Percentiles rank a stretch among this genome's conserved stretches.
Evolutionary conservation across 2,329 filamentous ascomycete genomes (phyloP).

Genomic region (Exserohilum rostratum): DNA sequence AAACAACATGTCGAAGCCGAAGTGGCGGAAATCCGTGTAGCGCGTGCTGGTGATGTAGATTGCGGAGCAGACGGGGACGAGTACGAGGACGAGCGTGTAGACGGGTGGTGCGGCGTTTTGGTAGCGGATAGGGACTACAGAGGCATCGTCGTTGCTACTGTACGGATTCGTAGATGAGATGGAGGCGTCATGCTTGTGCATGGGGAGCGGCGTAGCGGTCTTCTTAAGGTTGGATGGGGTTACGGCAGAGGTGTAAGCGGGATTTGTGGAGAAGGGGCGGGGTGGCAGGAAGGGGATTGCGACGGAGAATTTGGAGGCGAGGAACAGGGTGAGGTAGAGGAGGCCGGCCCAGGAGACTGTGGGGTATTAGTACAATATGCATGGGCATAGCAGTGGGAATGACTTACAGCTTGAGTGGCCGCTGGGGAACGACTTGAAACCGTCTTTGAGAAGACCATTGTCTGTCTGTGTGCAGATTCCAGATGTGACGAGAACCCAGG

Average conservation of each 20-base stretch:
- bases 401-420: slow-evolving; percentile 72
- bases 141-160: slow-evolving; percentile 43
- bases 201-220: slow-evolving; percentile 35
- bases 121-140: slow-evolving; percentile 68
- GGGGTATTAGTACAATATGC: not conserved
- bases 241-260: slow-evolving; percentile 56
- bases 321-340: slow-evolving; percentile 83
- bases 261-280: slow-evolving; percentile 55
- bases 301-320: slow-evolving; percentile 81
- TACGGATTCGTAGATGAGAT: slow-evolving; percentile 24
- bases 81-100: slow-evolving; percentile 73
- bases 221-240: slow-evolving; percentile 41
- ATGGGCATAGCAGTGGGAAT: not conserved
- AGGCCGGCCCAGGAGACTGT: slow-evolving; percentile 75
- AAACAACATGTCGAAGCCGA: slow-evolving; percentile 89
- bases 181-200: slow-evolving; percentile 32
- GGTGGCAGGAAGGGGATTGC: slow-evolving; percentile 71
- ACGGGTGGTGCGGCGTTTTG: slow-evolving; percentile 83
- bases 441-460: slow-evolving; percentile 69
- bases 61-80: slow-evolving; percentile 74
- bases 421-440: slow-evolving; percentile 83
- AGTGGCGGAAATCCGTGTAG: slow-evolving; percentile 87
- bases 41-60: slow-evolving; percentile 85
- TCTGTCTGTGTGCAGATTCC: slow-evolving; percentile 75
- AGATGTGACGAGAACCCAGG: slow-evolving; percentile 74